phyloP scores from a whole-genome alignment of 2,329 filamentous ascomycete genomes.

The Colletotrichum salicis region DNA sequence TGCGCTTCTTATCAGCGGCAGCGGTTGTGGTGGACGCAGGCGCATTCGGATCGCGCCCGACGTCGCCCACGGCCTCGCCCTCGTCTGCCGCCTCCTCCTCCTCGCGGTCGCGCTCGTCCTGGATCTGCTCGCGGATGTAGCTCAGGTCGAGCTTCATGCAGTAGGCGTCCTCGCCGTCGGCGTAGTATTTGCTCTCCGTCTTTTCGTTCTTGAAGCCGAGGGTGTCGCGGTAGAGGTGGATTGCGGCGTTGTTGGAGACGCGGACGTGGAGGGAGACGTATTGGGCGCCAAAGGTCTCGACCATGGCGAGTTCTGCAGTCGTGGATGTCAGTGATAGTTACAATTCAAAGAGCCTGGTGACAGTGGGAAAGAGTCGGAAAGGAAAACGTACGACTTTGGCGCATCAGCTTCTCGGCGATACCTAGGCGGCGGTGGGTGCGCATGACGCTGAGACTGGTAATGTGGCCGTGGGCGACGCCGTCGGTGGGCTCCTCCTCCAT shows the following conservation, averaged over 20 bases:
- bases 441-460: constrained; percentile 96
- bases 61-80: constrained; percentile 76
- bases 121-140: constrained; percentile 62
- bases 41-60: constrained; percentile 64
- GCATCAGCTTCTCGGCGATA: constrained; percentile 97
- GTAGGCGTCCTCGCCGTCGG: constrained; percentile 95
- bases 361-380: neutral
- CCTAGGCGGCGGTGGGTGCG: constrained; percentile 90
- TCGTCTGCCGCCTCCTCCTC: constrained; percentile 67
- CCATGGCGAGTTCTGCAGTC: constrained; percentile 83
- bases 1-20: constrained; percentile 70
- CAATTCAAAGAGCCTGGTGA: no score
- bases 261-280: constrained; percentile 98
- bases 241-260: constrained; percentile 89
- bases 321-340: neutral
- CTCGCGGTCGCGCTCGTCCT: constrained; percentile 53
- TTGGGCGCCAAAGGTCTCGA: constrained; percentile 88
- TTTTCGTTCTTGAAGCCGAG: constrained; percentile 90
- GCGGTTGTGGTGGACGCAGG: constrained; percentile 27
- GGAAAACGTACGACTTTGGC: constrained; percentile 78
- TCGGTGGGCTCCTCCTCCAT: constrained; percentile 98
- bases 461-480: constrained; percentile 93
- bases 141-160: constrained; percentile 90
- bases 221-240: constrained; percentile 92
- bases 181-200: constrained; percentile 91